Conservation (phyloP, 2,329 filamentous ascomycete species). For the Aspergillus latus region DNA sequence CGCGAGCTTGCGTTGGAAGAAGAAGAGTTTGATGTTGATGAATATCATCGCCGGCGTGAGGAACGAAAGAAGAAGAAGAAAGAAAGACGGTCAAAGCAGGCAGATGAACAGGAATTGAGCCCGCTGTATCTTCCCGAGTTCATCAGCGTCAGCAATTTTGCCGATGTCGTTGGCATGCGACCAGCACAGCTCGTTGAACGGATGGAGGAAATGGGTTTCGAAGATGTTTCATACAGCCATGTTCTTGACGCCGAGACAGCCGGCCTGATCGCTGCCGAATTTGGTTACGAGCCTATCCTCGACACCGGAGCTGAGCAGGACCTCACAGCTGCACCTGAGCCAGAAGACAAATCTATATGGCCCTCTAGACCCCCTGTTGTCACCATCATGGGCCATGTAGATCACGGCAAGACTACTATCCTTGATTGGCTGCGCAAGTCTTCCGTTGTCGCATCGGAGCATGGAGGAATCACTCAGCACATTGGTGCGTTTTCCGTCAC, state of each 20-base stretch:
- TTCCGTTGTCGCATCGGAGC: constrained; percentile 84
- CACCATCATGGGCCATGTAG: constrained; percentile 99
- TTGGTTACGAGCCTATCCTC: constrained; percentile 82
- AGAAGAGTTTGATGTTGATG: constrained; percentile 40
- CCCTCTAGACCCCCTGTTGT: constrained; percentile 85
- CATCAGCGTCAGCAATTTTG: constrained; percentile 82
- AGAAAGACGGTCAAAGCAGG: constrained; percentile 46
- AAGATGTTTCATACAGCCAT: constrained; percentile 77
- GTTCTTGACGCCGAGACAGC: constrained; percentile 89
- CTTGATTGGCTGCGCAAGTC: constrained; percentile 91
- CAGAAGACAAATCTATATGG: constrained; percentile 66
- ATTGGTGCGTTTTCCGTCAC: constrained; percentile 95
- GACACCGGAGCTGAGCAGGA: constrained; percentile 64
- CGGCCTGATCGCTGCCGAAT: constrained; percentile 85
- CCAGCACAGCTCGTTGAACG: constrained; percentile 70
- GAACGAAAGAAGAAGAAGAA: constrained; percentile 42
- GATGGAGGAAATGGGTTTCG: constrained; percentile 83
- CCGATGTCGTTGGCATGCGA: constrained; percentile 69
- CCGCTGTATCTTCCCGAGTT: constrained; percentile 82
- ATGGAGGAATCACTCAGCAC: constrained; percentile 96
- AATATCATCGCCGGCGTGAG: constrained; percentile 34
- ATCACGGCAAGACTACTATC: constrained; percentile 97
- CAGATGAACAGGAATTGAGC: constrained; percentile 44
- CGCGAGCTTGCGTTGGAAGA: constrained; percentile 30
- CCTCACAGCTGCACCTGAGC: constrained; percentile 66